Base-by-base conservation (phyloP, 345 rosid genomes). In the Euphorbia tirucalli region DNA sequence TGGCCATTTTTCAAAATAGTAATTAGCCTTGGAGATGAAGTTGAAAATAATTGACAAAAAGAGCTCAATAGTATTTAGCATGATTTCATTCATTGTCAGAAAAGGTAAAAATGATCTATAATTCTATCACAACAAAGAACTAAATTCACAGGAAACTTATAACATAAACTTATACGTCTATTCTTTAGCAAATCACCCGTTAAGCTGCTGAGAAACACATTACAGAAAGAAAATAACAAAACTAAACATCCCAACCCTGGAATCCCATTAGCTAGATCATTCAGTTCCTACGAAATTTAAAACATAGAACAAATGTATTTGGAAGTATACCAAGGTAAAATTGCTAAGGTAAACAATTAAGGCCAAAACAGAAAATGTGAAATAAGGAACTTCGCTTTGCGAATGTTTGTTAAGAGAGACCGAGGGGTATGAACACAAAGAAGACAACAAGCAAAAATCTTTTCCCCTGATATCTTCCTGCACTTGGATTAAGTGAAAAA, bases 1-100 rank as follows among this genome's bases (percentile, higher is more conserved):
- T 10, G 18, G 61, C 31, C 75, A 19, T 67, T 81, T 77, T 74
- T 63, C 71, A 35, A 30, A 46, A 80, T 18, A 49, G 37, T n/a
- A 48, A 69, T 69, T 24, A 56, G 25, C 19, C 63, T 69, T 27
- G n/a, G 41, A 69, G 32, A 58, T 19, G 11, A 52, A 68, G 14
- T 14, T 18, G n/a, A 31, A 19, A 31, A 10, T 52, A 50, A 19
- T 11, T 21, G n/a, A 31, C 5, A 32, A 5, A 31, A 14, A 11
- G 10, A 55, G 25, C 41, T 48, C 11, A 48, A 48, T 25, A 46
- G 35, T 28, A 65, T 11, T n/a, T 16, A 57, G 61, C 52, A 44
- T 2, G 11, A 48, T 13, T 16, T 10, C 24, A 57, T 27, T 25
- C 32, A 57, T 57, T 25, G 10, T 25, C 61, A 30, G 32, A 59